Evolutionary conservation across 2,329 filamentous ascomycete genomes (phyloP).

Genomic region (Decorospora gaudefroyi): DNA sequence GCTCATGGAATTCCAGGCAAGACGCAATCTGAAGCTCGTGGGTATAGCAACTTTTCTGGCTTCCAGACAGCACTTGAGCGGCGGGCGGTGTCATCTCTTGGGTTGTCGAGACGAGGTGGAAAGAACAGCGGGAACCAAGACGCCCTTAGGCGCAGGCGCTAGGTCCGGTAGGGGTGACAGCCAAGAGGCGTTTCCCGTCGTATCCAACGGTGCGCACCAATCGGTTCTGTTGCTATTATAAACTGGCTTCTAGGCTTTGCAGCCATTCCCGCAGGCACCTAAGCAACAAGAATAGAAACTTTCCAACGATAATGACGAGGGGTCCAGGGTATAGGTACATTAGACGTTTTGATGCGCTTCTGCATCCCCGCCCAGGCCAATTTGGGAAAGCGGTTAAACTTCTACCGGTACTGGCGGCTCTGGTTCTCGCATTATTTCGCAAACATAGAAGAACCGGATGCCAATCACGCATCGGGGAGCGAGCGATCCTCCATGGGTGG

Average conservation of each 20-base stretch:
- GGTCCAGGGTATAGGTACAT: background rate
- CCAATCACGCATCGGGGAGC: too few relatives aligned
- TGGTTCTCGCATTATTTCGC: too few relatives aligned
- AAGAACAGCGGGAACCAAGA: constrained; percentile 4
- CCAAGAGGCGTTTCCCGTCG: constrained; percentile 18
- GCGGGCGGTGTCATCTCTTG: constrained; percentile 6
- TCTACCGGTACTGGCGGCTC: too few relatives aligned
- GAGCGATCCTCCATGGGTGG: too few relatives aligned
- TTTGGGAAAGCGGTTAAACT: too few relatives aligned
- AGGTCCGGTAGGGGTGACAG: constrained; percentile 10
- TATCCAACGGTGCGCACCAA: constrained; percentile 15
- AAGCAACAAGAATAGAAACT: background rate
- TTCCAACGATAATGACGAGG: background rate
- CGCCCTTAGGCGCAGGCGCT: constrained; percentile 8
- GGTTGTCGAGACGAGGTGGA: constrained; percentile 1
- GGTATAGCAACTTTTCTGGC: background rate
- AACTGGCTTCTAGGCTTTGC: constrained; percentile 9
- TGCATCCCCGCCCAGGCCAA: too few relatives aligned
- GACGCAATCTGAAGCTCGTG: background rate
- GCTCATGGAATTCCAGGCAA: constrained; percentile 6
- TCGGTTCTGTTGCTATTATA: constrained; percentile 1
- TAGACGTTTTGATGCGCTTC: too few relatives aligned
- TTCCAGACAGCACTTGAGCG: background rate
- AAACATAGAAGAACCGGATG: too few relatives aligned
- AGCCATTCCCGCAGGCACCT: constrained; percentile 9